Base-by-base conservation (phyloP, 2,329 filamentous ascomycete genomes). In the Myrmaecium sp. region DNA sequence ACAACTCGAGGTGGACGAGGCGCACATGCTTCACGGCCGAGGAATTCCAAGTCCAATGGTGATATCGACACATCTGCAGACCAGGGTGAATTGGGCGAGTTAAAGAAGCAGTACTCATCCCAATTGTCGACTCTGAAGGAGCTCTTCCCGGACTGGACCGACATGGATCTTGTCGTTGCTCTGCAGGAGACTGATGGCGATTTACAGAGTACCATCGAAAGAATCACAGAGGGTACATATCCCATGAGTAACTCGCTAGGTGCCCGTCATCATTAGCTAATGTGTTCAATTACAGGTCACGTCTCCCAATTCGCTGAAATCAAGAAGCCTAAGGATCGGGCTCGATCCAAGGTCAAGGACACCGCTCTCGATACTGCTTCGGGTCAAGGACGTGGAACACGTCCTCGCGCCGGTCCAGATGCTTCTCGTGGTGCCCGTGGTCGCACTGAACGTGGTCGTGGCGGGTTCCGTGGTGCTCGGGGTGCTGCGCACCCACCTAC, bases 91-190 rank as follows among this genome's bases (percentile, higher is more conserved):
- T 68, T 95, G 39, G 80, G 77, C 48, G 73, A 91, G 57, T 72
- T 95, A 50, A 91, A 91, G 69, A 83, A 81, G 64, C 74, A 80
- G 53, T 89, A 92, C 51, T 69, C 77, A 45, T 61, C 62, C 46
- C 80, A 86, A 59, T 69, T 93, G 42, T 64, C 64, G 35, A 72
- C 75, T 44, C 73, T 98, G 51, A 83, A 81, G 60, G 84, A 93
- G 54, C 74, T 95, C 60, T 94, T 93, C 61, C 73, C 81, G 33
- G 77, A 83, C 55, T 95, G 86, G 89, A 86, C 83, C 42, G 81
- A 93, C 47, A 81, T 84, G 53, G 86, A 95, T 53, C 71, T 95
- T 36, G 72, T 95, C 37, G 89, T 89, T 52, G 84, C 84, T 35
- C 66, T 98, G 33, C 73, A 92, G 54, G 89, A 98, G 62, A 77